Base-by-base conservation (phyloP, 768 basidiomycete species). In the Gymnopilus dilepis region DNA sequence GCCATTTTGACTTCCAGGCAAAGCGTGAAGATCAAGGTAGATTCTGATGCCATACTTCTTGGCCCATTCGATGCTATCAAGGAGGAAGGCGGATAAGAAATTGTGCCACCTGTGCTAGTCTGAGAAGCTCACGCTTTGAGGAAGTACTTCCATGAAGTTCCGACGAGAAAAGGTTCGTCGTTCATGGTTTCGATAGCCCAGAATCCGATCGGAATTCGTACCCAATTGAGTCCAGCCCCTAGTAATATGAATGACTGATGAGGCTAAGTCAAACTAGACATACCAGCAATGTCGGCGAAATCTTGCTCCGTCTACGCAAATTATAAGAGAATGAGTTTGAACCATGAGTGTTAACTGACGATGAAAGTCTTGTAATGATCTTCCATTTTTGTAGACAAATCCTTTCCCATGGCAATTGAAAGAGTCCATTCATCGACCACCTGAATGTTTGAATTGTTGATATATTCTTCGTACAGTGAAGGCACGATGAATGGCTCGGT, bases 21-120 rank as follows among this genome's bases (percentile, higher is more conserved):
- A 78, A 28, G 86, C 76, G 63, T 90, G 87, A 15, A 94, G 74
- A 76, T 97, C 95, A 33, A 96, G 82, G 72, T 91, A 90, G 64
- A 97, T 92, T 45, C 95, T 86, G 51, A 97, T 73, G 4, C 95
- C 95, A 71, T 97, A 97, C 75, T 96, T 97, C 67, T 94, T 83
- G n/a, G 88, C 91, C 95, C 95, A 97, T 59, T 84, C 77, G 62
- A 97, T 84, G 17, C 77, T 78, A 59, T 26, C 84, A 85, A 70
- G 73, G 73, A 87, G 83, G 74, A 88, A 86, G 54, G 45, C n/a
- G 45, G 47, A 62, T 33, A 41, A 47, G 26, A 12, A 41, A 61
- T 15, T 40, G n/a, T 41, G n/a, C 59, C 38, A 19, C 41, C 61
- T 65, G 26, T 58, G 58, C 24, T 38, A 40, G 13, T 47, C 13